Evolutionary conservation across 345 rosid species (phyloP).

Genomic region (Bruguiera gymnorhiza): DNA sequence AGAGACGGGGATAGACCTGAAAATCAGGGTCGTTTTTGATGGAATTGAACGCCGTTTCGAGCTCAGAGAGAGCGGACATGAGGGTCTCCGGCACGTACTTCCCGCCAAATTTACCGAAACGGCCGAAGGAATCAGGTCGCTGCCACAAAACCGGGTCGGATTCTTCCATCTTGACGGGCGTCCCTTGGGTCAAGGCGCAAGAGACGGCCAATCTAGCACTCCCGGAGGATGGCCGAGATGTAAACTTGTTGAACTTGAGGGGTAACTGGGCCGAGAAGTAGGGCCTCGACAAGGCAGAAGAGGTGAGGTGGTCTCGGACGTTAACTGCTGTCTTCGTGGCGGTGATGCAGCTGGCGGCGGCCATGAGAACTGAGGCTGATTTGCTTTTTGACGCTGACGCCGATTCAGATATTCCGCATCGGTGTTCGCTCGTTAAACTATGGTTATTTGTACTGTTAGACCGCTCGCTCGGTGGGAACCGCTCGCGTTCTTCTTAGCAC

Average conservation of each 20-base stretch:
- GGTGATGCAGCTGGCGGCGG: background rate
- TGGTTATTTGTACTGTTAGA: too few species aligned
- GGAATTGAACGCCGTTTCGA: constrained; percentile 66
- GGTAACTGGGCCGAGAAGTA: constrained; percentile 4
- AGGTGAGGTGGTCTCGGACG: constrained; percentile 1
- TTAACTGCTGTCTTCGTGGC: background rate
- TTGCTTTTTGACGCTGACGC: too few species aligned
- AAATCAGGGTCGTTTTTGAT: constrained; percentile 59
- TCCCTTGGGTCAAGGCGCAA: constrained; percentile 48
- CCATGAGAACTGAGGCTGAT: background rate
- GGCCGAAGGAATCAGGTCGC: constrained; percentile 82
- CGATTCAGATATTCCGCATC: too few species aligned
- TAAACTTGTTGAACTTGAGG: constrained; percentile 10
- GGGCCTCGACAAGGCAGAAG: background rate
- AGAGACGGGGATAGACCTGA: constrained; percentile 43
- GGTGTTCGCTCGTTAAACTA: too few species aligned
- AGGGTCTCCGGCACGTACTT: constrained; percentile 92
- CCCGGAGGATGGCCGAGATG: constrained; percentile 14
- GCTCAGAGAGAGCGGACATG: constrained; percentile 79
- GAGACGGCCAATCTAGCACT: constrained; percentile 30
- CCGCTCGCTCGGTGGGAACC: too few species aligned
- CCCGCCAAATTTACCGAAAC: constrained; percentile 89
- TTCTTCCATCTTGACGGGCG: constrained; percentile 38
- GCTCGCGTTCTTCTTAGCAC: too few species aligned
- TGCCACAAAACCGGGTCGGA: constrained; percentile 40